These are phyloP conservation scores for Raphanus hybrid DNA, from an alignment of 441 rosid genomes.

Conservation along the genomic window DNA sequence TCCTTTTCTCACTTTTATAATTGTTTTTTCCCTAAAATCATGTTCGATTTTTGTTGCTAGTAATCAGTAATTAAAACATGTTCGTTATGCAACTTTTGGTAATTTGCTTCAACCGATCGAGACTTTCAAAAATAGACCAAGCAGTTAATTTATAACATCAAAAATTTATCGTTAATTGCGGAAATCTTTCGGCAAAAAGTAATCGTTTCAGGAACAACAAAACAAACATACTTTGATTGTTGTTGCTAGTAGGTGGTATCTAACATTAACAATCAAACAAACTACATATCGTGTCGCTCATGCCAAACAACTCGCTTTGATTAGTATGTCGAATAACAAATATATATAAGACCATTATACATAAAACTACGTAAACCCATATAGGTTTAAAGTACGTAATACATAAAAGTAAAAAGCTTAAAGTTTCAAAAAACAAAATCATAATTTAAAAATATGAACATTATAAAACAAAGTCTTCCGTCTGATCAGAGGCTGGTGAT, in stretches of 20 bases:
- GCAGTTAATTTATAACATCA: neutral
- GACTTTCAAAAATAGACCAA: neutral
- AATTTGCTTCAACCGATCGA: neutral
- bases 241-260: neutral
- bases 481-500: constrained; percentile 30
- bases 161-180: neutral
- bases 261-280: constrained; percentile 9
- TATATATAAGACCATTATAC: constrained; percentile 18
- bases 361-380: constrained; percentile 30
- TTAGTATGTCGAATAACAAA: constrained; percentile 4
- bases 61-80: neutral
- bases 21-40: neutral
- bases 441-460: constrained; percentile 25
- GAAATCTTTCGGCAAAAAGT: neutral
- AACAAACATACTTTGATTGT: neutral
- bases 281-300: neutral
- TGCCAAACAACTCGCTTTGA: neutral
- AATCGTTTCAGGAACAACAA: neutral
- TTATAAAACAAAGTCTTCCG: constrained; percentile 35
- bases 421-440: constrained; percentile 1
- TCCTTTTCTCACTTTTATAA: neutral
- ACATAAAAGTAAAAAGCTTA: neutral
- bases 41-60: neutral
- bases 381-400: constrained; percentile 9
- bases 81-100: neutral